Evolutionary conservation across 345 rosid genomes (phyloP).

Genomic region (Angophora floribunda): DNA sequence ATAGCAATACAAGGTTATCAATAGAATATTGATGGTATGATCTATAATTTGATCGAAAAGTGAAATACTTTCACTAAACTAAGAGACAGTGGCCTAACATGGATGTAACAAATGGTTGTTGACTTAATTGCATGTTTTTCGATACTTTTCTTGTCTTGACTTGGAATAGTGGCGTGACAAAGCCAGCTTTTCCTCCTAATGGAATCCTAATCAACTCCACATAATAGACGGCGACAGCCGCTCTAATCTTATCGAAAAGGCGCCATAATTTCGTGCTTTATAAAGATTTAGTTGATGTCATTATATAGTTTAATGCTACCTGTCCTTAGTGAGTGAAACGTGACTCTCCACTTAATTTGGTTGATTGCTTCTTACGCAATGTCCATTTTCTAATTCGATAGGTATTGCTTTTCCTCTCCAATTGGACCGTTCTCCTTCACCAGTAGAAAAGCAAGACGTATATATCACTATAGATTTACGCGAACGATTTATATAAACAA

Average conservation of each 20-base stretch:
- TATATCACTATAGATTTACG: background rate
- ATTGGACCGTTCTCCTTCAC: background rate
- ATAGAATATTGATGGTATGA: background rate
- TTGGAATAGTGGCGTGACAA: background rate
- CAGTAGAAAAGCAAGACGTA: background rate
- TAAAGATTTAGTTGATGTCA: background rate
- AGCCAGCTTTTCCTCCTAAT: background rate
- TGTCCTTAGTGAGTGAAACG: background rate
- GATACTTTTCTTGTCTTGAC: background rate
- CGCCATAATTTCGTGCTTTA: background rate
- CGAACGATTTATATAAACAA: background rate
- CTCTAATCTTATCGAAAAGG: background rate
- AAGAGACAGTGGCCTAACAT: background rate
- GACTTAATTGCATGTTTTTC: background rate
- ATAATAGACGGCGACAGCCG: background rate
- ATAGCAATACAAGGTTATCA: background rate
- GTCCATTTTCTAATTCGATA: background rate
- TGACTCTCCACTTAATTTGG: background rate
- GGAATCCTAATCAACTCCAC: background rate
- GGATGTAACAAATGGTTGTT: background rate
- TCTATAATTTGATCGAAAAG: background rate
- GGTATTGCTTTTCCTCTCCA: background rate
- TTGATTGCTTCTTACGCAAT: background rate
- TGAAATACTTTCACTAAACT: background rate
- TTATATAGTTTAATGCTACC: background rate